Evolutionary conservation across 75 land plant species (phyloP).

Genomic region (Pinus tabuliformis): DNA sequence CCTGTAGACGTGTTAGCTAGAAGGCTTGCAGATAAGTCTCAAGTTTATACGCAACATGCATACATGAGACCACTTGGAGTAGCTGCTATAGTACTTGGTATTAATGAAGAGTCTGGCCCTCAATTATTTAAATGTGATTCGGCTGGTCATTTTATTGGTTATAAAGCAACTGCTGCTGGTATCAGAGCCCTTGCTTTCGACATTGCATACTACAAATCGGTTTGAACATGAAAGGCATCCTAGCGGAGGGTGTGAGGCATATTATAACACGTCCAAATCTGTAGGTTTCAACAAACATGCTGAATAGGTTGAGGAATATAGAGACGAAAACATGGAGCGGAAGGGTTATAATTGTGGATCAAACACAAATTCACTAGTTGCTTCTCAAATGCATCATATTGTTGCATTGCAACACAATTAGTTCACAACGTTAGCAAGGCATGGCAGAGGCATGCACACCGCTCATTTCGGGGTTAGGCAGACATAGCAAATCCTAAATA

Average conservation of each 20-base stretch:
- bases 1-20: too few species aligned
- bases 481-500: too few species aligned
- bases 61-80: too few species aligned
- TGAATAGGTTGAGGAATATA: slow-evolving; percentile 8
- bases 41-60: too few species aligned
- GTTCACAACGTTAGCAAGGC: slow-evolving; percentile 18
- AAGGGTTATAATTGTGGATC: slow-evolving; percentile 28
- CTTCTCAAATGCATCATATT: slow-evolving; percentile 40
- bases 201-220: neutral
- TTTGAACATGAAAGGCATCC: slow-evolving; percentile 4
- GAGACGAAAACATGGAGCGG: slow-evolving; percentile 24
- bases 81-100: too few species aligned
- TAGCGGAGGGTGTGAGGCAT: slow-evolving; percentile 4
- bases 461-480: too few species aligned
- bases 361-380: slow-evolving; percentile 23
- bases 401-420: slow-evolving; percentile 31
- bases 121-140: too few species aligned
- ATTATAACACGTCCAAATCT: neutral
- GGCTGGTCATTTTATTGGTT: too few species aligned
- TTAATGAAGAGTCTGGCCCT: too few species aligned
- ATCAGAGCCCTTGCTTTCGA: too few species aligned
- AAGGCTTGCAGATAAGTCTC: too few species aligned
- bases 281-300: neutral
- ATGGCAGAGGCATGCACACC: neutral
- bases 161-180: too few species aligned